Evolutionary conservation across 2,329 filamentous ascomycete genomes (phyloP).

Genomic region (Aspergillus piperis): DNA sequence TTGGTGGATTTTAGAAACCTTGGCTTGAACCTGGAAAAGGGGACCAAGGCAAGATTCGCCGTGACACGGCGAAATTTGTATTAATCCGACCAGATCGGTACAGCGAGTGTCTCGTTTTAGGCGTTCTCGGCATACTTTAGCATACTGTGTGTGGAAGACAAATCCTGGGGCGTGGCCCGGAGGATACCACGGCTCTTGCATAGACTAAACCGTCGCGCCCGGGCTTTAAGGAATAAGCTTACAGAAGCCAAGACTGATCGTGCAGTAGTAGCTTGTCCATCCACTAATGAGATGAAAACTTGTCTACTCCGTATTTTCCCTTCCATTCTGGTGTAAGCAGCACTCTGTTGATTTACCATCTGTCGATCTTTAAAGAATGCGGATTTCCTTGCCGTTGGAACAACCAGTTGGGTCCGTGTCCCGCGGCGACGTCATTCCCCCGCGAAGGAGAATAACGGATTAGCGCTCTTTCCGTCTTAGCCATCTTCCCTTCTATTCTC

Average conservation of each 20-base stretch:
- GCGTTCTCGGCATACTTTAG: not conserved
- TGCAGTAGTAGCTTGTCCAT: not conserved
- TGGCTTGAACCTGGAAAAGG: not conserved
- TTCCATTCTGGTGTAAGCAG: too few species aligned
- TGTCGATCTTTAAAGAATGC: not conserved
- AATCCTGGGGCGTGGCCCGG: not conserved
- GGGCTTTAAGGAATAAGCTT: not conserved
- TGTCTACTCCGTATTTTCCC: too few species aligned
- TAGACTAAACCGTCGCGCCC: not conserved
- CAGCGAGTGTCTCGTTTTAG: too few species aligned
- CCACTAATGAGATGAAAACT: not conserved
- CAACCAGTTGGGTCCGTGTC: not conserved
- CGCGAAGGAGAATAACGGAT: not conserved
- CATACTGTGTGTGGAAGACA: not conserved
- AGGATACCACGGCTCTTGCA: not conserved
- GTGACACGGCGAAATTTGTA: not conserved
- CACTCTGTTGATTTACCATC: not conserved
- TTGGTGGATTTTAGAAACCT: not conserved
- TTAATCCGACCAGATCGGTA: not conserved
- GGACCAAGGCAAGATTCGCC: not conserved
- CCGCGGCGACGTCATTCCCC: slow-evolving; percentile 12
- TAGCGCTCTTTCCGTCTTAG: not conserved
- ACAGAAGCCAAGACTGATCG: slow-evolving; percentile 1
- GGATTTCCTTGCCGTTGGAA: not conserved
- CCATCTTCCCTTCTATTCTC: not conserved